Conservation (phyloP, 164 flowering plant species). For the Taxillus chinensis region DNA sequence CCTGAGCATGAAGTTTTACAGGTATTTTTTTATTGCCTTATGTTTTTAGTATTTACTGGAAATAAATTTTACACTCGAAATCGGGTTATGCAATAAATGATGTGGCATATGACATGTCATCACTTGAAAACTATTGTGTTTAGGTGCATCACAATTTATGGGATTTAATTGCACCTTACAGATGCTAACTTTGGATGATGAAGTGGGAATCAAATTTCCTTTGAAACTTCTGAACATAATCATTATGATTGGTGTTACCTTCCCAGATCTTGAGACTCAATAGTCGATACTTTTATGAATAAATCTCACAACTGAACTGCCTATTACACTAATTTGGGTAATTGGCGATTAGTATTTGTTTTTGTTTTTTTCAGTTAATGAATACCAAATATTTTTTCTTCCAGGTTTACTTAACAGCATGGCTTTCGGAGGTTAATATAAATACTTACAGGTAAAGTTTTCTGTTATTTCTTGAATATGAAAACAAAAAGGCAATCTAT, state of each 20-base stretch:
- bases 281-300: neutral
- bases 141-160: too few species aligned
- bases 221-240: too few species aligned
- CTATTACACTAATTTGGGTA: neutral
- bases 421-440: slow-evolving; percentile 66
- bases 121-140: too few species aligned
- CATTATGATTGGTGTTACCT: neutral
- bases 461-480: neutral
- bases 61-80: too few species aligned
- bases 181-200: neutral
- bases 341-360: too few species aligned
- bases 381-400: slow-evolving; percentile 4
- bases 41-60: neutral
- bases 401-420: slow-evolving; percentile 68
- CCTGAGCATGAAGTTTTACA: slow-evolving; percentile 41
- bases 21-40: slow-evolving; percentile 23
- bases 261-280: neutral
- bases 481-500: too few species aligned
- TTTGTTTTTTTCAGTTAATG: too few species aligned
- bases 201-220: neutral
- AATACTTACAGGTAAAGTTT: slow-evolving; percentile 39
- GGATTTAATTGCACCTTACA: neutral
- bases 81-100: too few species aligned
- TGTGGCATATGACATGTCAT: too few species aligned
- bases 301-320: neutral